Evolutionary conservation across 2,329 filamentous ascomycete species (phyloP), one percentile per base, ranked within the genome.

Genomic region (Pyrenophora graminea): DNA sequence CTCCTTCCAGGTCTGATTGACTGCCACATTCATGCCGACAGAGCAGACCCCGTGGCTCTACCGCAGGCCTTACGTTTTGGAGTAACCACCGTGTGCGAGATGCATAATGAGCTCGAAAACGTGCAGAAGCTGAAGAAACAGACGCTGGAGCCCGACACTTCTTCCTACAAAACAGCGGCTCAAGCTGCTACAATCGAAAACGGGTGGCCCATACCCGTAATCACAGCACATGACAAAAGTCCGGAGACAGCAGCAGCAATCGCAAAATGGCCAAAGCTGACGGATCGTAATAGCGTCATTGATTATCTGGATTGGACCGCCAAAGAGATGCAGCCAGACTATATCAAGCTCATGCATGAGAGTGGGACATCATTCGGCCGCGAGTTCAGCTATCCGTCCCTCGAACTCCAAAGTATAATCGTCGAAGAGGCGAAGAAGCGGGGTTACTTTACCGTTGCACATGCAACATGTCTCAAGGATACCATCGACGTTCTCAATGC

Each of bases 341-440:
- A 80, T 63, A 78, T 80, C 60, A 82, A 81, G 58, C 63, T 81
- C 40, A 79, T 82, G 72, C 77, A 81, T 55, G 79, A 82, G 55
- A 73, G 69, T 44, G 79, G 79, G 3, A 69, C 61, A 6, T 62
- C 68, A 7, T 67, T 81, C 62, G 72, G 73, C 2, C 32, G 51
- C 6, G 38, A 69, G 6, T 69, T 79, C 15, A 54, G 59, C 4
- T 67, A 76, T 30, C 79, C 79, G 0, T 69, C 72, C 0, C 48
- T 77, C 4, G 70, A 76, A 38, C 67, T 82, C 4, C 79, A 82
- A 53, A 72, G 66, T 41, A 73, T 71, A 3, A 69, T 82, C 17
- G 70, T 81, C 31, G 63, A 71, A 4, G 72, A 76, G 43, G 67
- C 76, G 0, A 72, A 72, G 23, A 62, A 61, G 34, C 59, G 71